Evolutionary conservation across 2,329 filamentous ascomycete genomes (phyloP), one percentile per base, ranked within the genome.

Genomic region (Rhynchosporium agropyri): DNA sequence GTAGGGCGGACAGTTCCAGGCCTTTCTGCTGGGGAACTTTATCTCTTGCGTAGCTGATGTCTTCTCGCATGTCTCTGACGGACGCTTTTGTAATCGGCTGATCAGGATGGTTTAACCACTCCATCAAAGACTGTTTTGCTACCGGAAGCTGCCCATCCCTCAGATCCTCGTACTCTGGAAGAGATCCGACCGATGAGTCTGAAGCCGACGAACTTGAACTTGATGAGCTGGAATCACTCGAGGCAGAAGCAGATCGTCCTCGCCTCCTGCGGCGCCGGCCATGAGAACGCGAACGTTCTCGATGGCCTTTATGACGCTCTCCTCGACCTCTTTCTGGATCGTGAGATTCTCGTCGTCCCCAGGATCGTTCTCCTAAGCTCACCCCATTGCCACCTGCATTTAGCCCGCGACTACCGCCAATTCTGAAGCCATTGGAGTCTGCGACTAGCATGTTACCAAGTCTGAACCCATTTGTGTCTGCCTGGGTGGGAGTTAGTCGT

Each of bases 141-240:
- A 80, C 64, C 1, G 81, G 79, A 1, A 86, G 75, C 70, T 85
- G 83, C 20, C 75, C 69, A 58, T 80, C 79, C 12, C 72, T 73
- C 2, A 86, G 75, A 48, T 82, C 78, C 62, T 84, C 80, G 68
- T 81, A 81, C 59, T 81, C 78, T 0, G 83, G 82, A 0, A 87
- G 79, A 2, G 82, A 84, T 42, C 80, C 83, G 60, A 85, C 73
- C 2, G 80, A 82, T 0, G 74, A 72, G 9, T 65, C 63, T 0
- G 76, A 77, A 33, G 60, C 62, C 3, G 65, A 67, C 3, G 70
- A 77, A 9, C 73, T 74, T 0, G 75, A 77, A 0, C 74, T 76
- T 0, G 76, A 78, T 3, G 72, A n/a, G 73, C 75, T 63, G 1
- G 73, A 74, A 29, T 60, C 68, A 38, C 60, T 65, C 29, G 67